These are phyloP conservation scores for Cercospora sp. DNA, from an alignment of 2,329 filamentous ascomycete species.

Conservation along the genomic window DNA sequence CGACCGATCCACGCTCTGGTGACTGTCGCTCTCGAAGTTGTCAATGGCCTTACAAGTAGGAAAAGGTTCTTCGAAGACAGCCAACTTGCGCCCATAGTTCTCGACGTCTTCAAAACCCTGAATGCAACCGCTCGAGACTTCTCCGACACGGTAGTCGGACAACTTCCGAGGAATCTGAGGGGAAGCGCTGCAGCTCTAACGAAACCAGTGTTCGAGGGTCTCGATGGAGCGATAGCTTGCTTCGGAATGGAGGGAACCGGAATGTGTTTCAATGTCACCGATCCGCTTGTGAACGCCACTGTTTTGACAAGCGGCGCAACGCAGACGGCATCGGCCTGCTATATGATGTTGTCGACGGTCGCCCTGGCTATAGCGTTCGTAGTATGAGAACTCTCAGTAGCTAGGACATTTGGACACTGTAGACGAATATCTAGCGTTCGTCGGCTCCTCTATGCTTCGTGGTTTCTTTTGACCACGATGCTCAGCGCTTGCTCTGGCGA, in stretches of 20 bases:
- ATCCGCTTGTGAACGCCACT: neutral
- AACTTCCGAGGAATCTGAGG: neutral
- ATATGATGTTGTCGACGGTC: neutral
- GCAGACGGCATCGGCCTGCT: neutral
- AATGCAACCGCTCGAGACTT: neutral
- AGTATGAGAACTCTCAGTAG: neutral
- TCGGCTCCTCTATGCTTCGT: too few relatives aligned
- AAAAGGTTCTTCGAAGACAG: neutral
- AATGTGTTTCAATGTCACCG: neutral
- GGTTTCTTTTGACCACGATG: too few relatives aligned
- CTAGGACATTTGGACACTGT: neutral
- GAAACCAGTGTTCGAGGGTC: constrained; percentile 1
- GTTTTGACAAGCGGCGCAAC: neutral
- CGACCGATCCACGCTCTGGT: neutral
- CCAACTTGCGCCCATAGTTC: neutral
- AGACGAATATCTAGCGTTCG: too few relatives aligned
- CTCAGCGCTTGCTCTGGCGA: too few relatives aligned
- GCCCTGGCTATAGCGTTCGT: neutral
- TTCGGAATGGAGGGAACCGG: neutral
- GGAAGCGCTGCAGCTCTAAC: constrained; percentile 4
- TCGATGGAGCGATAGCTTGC: constrained; percentile 1
- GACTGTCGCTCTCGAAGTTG: neutral
- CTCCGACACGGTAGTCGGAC: neutral
- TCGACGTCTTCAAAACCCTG: neutral
- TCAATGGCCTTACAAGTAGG: neutral